Percentiles rank a stretch among this genome's conserved stretches.
Conservation (phyloP, 129 eudicot genomes). For the Cynara cardunculus region DNA sequence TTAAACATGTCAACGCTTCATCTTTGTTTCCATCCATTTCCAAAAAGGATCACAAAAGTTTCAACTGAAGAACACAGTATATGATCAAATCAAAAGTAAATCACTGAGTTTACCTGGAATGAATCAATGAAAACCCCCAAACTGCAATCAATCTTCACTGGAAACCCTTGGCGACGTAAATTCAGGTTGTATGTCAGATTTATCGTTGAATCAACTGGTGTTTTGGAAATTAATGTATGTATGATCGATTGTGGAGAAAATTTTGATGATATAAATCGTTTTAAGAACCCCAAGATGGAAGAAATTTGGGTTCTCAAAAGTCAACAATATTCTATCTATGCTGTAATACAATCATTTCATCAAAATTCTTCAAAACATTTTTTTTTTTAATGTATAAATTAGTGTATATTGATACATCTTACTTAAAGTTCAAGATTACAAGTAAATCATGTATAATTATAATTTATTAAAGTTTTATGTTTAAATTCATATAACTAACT, state of each 20-base stretch:
- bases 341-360: no score
- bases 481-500: no score
- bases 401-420: no score
- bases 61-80: background rate
- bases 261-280: background rate
- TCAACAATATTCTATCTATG: no score
- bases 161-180: no score
- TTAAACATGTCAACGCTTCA: slow-evolving; percentile 66
- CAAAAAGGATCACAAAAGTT: background rate
- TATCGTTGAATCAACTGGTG: no score
- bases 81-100: background rate
- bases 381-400: no score
- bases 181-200: no score
- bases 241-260: background rate
- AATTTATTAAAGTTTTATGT: no score
- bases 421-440: no score
- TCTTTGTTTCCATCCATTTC: slow-evolving; percentile 82
- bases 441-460: no score
- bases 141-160: background rate
- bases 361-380: no score
- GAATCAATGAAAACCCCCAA: background rate
- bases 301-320: background rate
- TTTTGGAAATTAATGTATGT: background rate
- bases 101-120: slow-evolving; percentile 7
- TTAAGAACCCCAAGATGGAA: background rate